Base-by-base conservation (phyloP, 2,329 filamentous ascomycete species). In the Ophiocordyceps robertsii region DNA sequence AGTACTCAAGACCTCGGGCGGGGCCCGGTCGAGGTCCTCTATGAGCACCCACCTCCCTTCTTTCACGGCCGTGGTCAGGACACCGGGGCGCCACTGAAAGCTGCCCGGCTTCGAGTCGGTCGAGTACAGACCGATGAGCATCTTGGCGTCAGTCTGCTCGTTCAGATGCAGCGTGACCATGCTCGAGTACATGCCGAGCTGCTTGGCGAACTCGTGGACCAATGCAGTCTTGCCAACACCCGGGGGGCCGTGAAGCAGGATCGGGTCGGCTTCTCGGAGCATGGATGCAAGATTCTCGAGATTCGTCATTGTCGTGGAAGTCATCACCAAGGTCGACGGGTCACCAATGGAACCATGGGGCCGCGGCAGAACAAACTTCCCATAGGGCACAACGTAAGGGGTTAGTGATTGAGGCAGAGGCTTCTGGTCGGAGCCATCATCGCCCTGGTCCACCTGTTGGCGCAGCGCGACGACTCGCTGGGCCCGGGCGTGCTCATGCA, bases 1-100 rank as follows among this genome's bases (percentile, higher is more conserved):
- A 13, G 89, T 88, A 58, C 90, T 94, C 60, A 98, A 80, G 39
- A 98, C 85, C 61, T 98, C 92, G 50, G 86, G 90, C 5, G 93
- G 92, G 11, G 92, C 92, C 47, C 90, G 80, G 58, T 98, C 89
- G 35, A 99, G 72, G 60, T 99, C 93, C 61, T 99, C 93, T 45
- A 99, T 93, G 49, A 98, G 70, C 7, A 98, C 84, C 93, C 92
- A 98, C 55, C 90, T 76, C 14, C 92, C 93, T 67, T 98, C 90
- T 55, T 76, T 82, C 3, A 96, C 88, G 31, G 93, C 93, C 29
- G 87, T 94, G 0, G 92, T 95, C 51, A 99, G 68, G 17, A 96
- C 85, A 63, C 92, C 92, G 3, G 92, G 78, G 46, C 85, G 79
- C 92, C 92, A 99, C 40, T 77, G 76, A 58, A 98, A 98, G 10